These are phyloP conservation scores for Persicaria maculosa DNA, from an alignment of 148 eudicot genomes.

Conservation along the genomic window DNA sequence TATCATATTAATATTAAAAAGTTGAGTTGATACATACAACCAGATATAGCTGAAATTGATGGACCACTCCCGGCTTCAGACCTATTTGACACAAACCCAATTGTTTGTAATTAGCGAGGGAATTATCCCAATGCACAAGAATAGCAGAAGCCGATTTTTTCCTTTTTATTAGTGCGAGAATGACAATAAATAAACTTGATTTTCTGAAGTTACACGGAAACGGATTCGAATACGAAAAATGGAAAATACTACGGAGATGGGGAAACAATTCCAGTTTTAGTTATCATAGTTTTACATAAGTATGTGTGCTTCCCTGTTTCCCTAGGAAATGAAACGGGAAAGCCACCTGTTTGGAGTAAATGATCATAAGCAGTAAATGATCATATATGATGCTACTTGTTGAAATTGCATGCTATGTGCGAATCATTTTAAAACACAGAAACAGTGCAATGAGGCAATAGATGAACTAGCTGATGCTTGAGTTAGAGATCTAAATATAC, in stretches of 20 bases:
- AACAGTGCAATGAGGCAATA: not conserved
- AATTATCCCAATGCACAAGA: not conserved
- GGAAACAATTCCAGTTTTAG: no score
- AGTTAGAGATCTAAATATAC: not conserved
- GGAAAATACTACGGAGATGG: no score
- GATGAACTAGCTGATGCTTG: not conserved
- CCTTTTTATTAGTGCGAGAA: not conserved
- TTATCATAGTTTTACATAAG: no score
- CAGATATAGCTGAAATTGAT: slow-evolving; percentile 56
- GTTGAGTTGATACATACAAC: slow-evolving; percentile 35
- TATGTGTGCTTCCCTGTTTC: no score
- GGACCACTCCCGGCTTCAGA: slow-evolving; percentile 77
- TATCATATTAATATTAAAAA: not conserved
- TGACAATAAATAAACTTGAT: not conserved
- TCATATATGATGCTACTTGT: not conserved
- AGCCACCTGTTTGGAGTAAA: no score
- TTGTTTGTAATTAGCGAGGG: not conserved
- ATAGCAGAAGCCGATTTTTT: not conserved
- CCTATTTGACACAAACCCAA: slow-evolving; percentile 39
- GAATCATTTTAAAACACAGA: not conserved
- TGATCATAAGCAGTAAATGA: no score
- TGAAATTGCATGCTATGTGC: not conserved
- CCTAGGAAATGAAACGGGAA: no score
- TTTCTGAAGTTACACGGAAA: no score
- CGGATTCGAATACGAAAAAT: no score